These are phyloP conservation scores for Nothophytophthora sp. DNA, from an alignment of 352 stramenopile species.

Conservation along the genomic window DNA sequence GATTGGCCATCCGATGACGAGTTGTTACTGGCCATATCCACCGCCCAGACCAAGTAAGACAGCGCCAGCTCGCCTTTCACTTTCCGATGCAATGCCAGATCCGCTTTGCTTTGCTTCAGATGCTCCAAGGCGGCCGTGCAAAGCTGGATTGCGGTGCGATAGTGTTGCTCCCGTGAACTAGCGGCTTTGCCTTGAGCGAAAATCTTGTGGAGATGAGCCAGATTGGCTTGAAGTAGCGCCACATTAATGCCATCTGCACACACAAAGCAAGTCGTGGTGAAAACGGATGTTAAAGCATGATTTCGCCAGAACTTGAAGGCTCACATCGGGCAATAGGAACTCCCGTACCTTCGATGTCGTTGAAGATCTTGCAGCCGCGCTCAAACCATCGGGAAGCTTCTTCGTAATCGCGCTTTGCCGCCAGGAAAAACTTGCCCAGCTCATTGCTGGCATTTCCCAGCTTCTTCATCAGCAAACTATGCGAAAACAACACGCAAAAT, in stretches of 20 bases:
- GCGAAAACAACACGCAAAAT: slow-evolving; percentile 7
- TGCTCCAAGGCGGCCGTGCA: slow-evolving; percentile 63
- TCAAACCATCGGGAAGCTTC: slow-evolving; percentile 80
- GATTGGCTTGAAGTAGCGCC: slow-evolving; percentile 76
- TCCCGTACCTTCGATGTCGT: slow-evolving; percentile 71
- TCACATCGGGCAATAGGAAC: not conserved
- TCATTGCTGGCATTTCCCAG: slow-evolving; percentile 87
- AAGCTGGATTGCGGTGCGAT: slow-evolving; percentile 57
- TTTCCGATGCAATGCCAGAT: slow-evolving; percentile 58
- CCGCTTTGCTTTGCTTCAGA: slow-evolving; percentile 71
- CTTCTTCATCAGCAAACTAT: slow-evolving; percentile 85
- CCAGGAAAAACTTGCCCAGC: slow-evolving; percentile 73
- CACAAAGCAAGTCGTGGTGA: slow-evolving; percentile 4
- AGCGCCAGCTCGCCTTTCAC: slow-evolving; percentile 83
- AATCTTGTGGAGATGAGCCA: slow-evolving; percentile 87
- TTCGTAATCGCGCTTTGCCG: slow-evolving; percentile 38
- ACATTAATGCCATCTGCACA: slow-evolving; percentile 76
- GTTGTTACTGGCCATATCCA: slow-evolving; percentile 47
- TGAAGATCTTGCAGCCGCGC: slow-evolving; percentile 80
- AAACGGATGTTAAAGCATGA: not conserved
- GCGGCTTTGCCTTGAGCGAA: slow-evolving; percentile 57
- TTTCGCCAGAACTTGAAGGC: not conserved
- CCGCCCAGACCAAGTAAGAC: slow-evolving; percentile 81
- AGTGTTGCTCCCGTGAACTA: slow-evolving; percentile 49
- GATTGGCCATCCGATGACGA: slow-evolving; percentile 1